phyloP scores from a whole-genome alignment of 2,329 filamentous ascomycete genomes.

The Penicillium thymicola region DNA sequence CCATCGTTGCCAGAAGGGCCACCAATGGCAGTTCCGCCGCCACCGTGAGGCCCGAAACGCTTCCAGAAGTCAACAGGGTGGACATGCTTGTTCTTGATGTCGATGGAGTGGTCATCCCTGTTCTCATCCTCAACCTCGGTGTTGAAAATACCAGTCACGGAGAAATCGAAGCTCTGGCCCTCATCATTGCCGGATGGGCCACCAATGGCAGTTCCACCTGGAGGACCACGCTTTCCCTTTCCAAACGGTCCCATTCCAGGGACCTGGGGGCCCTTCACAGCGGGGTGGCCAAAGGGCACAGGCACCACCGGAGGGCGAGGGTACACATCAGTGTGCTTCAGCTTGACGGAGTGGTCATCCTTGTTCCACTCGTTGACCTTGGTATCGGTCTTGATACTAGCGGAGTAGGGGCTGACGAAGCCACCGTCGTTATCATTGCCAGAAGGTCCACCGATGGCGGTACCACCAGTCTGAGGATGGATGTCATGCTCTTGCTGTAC shows the following conservation, averaged over 20 bases:
- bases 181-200: slow-evolving; percentile 25
- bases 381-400: slow-evolving; percentile 13
- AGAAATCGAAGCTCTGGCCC: slow-evolving; percentile 23
- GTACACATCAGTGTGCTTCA: slow-evolving; percentile 20
- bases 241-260: slow-evolving; percentile 14
- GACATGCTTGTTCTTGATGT: slow-evolving; percentile 18
- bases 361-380: slow-evolving; percentile 18
- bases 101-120: slow-evolving; percentile 21
- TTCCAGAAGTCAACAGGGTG: slow-evolving; percentile 10
- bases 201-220: slow-evolving; percentile 19
- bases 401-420: slow-evolving; percentile 7
- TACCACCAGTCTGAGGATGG: slow-evolving; percentile 3
- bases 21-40: slow-evolving; percentile 17
- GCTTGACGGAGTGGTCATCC: slow-evolving; percentile 22
- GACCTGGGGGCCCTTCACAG: not conserved
- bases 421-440: slow-evolving; percentile 20
- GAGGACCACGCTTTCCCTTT: slow-evolving; percentile 16
- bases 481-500: slow-evolving; percentile 8
- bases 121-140: slow-evolving; percentile 18
- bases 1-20: slow-evolving; percentile 25
- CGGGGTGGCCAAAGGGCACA: not conserved
- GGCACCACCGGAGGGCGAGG: not conserved
- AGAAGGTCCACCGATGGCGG: slow-evolving; percentile 21
- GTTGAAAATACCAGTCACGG: slow-evolving; percentile 18
- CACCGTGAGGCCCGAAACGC: slow-evolving; percentile 8